These are phyloP conservation scores for Aureobasidium subglaciale DNA, from an alignment of 2,329 filamentous ascomycete species.

Conservation along the genomic window DNA sequence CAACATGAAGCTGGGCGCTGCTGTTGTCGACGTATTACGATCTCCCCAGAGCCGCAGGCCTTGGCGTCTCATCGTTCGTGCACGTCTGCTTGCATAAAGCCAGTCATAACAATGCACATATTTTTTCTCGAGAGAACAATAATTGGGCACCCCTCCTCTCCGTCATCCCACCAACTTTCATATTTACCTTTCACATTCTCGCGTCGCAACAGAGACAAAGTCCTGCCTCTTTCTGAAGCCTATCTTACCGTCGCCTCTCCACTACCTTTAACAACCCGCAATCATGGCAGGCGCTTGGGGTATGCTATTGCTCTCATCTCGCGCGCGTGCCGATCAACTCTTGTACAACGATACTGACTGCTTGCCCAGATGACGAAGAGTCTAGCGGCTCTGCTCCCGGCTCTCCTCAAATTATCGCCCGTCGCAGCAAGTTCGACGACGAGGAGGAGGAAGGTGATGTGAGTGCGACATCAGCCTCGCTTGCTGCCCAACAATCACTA, in stretches of 20 bases:
- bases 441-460: conserved; percentile 74
- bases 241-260: background rate
- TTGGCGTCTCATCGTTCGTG: background rate
- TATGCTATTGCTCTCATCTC: background rate
- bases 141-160: conserved; percentile 7
- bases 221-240: background rate
- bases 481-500: conserved; percentile 17
- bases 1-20: background rate
- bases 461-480: conserved; percentile 26
- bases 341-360: conserved; percentile 5
- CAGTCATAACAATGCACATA: background rate
- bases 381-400: conserved; percentile 44
- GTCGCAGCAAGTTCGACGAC: conserved; percentile 75
- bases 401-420: conserved; percentile 38
- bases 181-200: background rate
- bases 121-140: conserved; percentile 6
- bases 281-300: conserved; percentile 19
- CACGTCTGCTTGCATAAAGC: background rate
- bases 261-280: background rate
- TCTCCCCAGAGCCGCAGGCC: background rate
- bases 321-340: background rate
- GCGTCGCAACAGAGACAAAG: background rate
- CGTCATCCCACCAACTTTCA: conserved; percentile 7
- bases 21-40: conserved; percentile 3
- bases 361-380: conserved; percentile 45